Evolutionary conservation across 2,329 filamentous ascomycete genomes (phyloP).

Genomic region (Alternaria triticina): DNA sequence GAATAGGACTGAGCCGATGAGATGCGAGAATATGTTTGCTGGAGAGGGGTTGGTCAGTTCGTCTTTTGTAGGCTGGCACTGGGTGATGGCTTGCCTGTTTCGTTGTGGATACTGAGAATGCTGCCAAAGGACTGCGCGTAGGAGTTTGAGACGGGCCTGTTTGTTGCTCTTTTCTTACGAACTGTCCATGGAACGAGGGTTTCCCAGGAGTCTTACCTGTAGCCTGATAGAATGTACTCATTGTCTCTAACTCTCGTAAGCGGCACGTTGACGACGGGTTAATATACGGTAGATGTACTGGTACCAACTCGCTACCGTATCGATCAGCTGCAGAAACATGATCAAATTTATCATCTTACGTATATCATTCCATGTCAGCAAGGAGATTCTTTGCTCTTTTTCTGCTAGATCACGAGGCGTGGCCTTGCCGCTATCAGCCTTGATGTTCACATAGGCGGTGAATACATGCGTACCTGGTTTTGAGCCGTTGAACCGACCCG

Average conservation of each 20-base stretch:
- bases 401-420: neutral
- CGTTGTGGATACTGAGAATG: neutral
- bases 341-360: neutral
- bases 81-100: neutral
- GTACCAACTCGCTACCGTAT: neutral
- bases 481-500: neutral
- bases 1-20: neutral
- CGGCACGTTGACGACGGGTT: neutral
- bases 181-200: no score
- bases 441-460: neutral
- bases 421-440: neutral
- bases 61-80: neutral
- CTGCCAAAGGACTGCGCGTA: neutral
- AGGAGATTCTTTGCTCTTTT: neutral
- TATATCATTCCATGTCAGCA: neutral
- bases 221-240: neutral
- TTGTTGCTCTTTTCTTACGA: no score
- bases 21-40: slow-evolving; percentile 2
- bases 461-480: neutral
- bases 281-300: neutral
- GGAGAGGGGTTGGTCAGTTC: neutral
- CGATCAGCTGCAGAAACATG: neutral
- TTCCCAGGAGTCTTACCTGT: neutral
- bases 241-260: neutral
- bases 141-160: neutral